phyloP scores from a whole-genome alignment of 768 basidiomycete genomes.

The Pholiota microspora region DNA sequence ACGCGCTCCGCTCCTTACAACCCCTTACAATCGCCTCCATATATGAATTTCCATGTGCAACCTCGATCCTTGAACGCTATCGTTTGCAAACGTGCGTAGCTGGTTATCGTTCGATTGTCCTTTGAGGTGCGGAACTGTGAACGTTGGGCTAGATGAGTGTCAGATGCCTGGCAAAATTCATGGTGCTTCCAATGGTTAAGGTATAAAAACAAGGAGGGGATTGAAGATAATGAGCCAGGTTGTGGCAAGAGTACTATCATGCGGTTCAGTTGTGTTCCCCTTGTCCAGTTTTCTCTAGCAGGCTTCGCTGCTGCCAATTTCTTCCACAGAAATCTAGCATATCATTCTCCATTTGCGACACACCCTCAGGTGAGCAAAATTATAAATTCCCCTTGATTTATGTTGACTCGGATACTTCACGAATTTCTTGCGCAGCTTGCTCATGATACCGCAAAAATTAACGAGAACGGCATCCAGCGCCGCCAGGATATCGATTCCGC shows the following conservation, averaged over 20 bases:
- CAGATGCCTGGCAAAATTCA: not conserved
- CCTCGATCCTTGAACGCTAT: not conserved
- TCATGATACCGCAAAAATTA: conserved; percentile 33
- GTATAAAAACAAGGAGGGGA: not conserved
- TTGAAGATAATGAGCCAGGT: not conserved
- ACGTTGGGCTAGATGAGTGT: not conserved
- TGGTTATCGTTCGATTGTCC: not conserved
- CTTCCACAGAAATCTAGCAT: conserved; percentile 34
- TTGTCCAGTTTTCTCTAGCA: not conserved
- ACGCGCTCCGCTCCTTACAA: not conserved
- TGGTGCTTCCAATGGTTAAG: not conserved
- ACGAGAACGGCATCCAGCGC: conserved; percentile 34
- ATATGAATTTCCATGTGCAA: conserved; percentile 4
- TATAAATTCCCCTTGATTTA: not conserved
- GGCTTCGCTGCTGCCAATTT: not conserved
- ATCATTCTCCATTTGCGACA: conserved; percentile 36
- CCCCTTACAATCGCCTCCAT: not conserved
- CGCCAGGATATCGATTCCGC: conserved; percentile 34
- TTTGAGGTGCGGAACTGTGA: not conserved
- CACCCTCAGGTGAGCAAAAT: conserved; percentile 27
- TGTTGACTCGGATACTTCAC: not conserved
- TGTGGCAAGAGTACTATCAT: not conserved
- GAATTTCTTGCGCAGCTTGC: conserved; percentile 29
- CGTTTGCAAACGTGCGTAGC: conserved; percentile 2
- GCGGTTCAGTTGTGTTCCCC: not conserved